Evolutionary conservation across 140 eudicot species (phyloP), one percentile per base, ranked within the genome.

Genomic region (Erigeron philadelphicus): DNA sequence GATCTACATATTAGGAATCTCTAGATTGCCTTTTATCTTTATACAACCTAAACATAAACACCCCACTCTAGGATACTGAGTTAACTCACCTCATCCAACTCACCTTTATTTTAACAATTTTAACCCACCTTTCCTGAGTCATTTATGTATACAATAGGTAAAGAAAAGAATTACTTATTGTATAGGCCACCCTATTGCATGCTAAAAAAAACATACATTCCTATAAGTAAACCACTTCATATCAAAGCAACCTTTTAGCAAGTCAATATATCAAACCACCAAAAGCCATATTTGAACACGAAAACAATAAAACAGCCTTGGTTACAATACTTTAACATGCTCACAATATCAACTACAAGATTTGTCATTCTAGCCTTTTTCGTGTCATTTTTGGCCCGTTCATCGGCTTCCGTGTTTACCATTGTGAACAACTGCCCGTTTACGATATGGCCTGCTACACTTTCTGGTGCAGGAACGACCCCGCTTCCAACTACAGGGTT

Each of bases 401-500:
- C 83, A n/a, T 68, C 85, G 16, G 76, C 86, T 17, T 45, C 81
- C 77, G 65, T 84, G 8, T 92, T 92, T 67, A 88, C 86, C 65
- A 61, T 88, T 54, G 69, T 80, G 7, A 88, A 92, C 80, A 80
- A 84, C 75, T 92, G 98, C 65, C 95, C 98, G 2, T 82, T 70
- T 74, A 92, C 98, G 6, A 92, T 92, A 82, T 92, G 96, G 96
- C 98, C 98, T 0, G 96, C 93, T 1, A 86, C 95, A 4, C 83
- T 92, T 49, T 80, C 95, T 21, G 95, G 97, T 52, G 67, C 94
- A n/a, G 95, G 90, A 11, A 79, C 95, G 0, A 89, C 98, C 15
- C 90, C 79, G 6, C 88, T 88, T 47, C 83, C 95, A 1, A 75
- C 86, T 7, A 70, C 97, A 8, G 96, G 97, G 53, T 84, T 91